Evolutionary conservation across 805 yeast species (phyloP).

Genomic region (Komagataella pseudopastoris): DNA sequence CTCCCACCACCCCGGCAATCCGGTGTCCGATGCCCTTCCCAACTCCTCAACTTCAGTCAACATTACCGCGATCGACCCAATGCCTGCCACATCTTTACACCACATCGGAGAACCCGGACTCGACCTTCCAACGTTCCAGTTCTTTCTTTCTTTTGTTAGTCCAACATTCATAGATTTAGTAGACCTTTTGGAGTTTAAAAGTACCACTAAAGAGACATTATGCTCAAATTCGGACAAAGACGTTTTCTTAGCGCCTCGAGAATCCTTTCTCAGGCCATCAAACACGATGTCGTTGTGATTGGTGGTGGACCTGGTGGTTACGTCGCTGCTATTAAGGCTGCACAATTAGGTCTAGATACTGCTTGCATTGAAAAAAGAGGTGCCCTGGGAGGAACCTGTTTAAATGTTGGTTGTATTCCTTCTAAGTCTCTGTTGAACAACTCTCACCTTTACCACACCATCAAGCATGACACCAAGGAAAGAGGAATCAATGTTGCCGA

Average conservation of each 20-base stretch:
- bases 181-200: neutral
- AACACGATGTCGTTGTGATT: constrained; percentile 85
- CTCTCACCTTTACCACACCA: constrained; percentile 84
- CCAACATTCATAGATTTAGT: neutral
- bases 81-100: neutral
- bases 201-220: neutral
- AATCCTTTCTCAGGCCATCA: constrained; percentile 13
- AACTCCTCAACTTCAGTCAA: no score
- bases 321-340: constrained; percentile 97
- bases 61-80: neutral
- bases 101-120: neutral
- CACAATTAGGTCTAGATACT: constrained; percentile 87
- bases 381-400: constrained; percentile 92
- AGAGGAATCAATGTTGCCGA: constrained; percentile 84
- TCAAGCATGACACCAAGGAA: constrained; percentile 66
- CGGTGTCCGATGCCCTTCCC: neutral
- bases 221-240: neutral
- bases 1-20: neutral
- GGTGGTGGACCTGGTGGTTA: constrained; percentile 99
- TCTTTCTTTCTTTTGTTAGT: neutral
- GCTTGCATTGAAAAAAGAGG: constrained; percentile 98
- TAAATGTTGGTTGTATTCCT: constrained; percentile 98
- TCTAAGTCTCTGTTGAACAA: constrained; percentile 92
- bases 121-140: neutral
- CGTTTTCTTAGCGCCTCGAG: neutral